phyloP scores from a whole-genome alignment of 345 rosid genomes.

The Pistacia integerrima region DNA sequence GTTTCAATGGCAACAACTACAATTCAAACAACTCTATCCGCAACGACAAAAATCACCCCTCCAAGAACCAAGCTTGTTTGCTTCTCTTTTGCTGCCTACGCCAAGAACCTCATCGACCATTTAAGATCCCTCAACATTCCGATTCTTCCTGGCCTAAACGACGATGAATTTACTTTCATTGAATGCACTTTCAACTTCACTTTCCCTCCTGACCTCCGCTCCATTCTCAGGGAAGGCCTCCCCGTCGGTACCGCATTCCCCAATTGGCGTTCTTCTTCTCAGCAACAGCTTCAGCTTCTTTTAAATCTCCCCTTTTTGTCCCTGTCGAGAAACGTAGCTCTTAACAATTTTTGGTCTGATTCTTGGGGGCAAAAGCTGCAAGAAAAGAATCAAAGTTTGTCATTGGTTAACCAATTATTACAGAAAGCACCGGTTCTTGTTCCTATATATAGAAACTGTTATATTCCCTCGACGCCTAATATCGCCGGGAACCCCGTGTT shows the following conservation, averaged over 20 bases:
- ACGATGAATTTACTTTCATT: conserved; percentile 55
- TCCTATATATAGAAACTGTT: conserved; percentile 62
- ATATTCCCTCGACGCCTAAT: conserved; percentile 57
- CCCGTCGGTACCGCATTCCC: conserved; percentile 74
- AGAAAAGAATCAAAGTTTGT: conserved; percentile 28
- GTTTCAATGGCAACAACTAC: conserved; percentile 18
- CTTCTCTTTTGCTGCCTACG: conserved; percentile 73
- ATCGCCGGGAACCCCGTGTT: conserved; percentile 74
- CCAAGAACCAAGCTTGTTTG: conserved; percentile 43
- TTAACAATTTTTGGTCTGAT: conserved; percentile 64
- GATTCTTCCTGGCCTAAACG: conserved; percentile 62
- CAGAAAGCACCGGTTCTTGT: conserved; percentile 61
- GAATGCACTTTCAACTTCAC: conserved; percentile 62
- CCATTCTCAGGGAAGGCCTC: conserved; percentile 76
- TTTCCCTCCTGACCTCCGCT: conserved; percentile 88
- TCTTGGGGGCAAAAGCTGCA: conserved; percentile 68
- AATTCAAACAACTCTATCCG: neutral
- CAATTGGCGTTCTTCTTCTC: conserved; percentile 76
- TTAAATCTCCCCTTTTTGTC: conserved; percentile 51
- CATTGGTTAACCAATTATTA: conserved; percentile 27
- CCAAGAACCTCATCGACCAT: conserved; percentile 52
- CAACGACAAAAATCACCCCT: conserved; percentile 17
- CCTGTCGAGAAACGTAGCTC: conserved; percentile 46
- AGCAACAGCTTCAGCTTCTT: conserved; percentile 56
- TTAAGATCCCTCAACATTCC: conserved; percentile 53